These are phyloP conservation scores for Elsinoe batatas DNA, from an alignment of 2,329 filamentous ascomycete species.

Conservation along the genomic window DNA sequence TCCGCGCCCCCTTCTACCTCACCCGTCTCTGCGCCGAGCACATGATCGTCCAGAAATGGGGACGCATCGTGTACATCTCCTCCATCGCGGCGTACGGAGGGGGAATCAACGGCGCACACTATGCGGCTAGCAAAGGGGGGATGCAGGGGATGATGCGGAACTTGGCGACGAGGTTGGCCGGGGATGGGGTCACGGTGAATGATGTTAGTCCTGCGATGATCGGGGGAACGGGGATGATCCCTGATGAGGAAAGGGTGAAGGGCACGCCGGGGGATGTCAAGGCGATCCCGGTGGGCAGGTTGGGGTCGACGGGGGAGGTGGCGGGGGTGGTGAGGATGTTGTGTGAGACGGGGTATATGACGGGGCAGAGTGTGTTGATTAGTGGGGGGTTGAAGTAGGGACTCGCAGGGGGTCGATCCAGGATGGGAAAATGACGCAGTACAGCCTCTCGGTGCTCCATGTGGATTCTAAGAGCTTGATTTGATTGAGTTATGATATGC, in stretches of 20 bases:
- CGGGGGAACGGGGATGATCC: constrained; percentile 37
- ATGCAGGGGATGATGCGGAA: constrained; percentile 40
- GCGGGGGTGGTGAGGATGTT: constrained; percentile 41
- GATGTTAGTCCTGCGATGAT: constrained; percentile 41
- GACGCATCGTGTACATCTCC: constrained; percentile 30
- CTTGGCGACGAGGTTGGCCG: constrained; percentile 33
- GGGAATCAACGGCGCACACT: constrained; percentile 33
- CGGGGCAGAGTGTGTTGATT: constrained; percentile 17
- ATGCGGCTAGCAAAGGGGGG: constrained; percentile 34
- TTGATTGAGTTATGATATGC: too few relatives aligned
- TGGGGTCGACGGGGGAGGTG: constrained; percentile 38
- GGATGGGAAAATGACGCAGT: neutral
- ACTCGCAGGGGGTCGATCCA: neutral
- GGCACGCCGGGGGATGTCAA: constrained; percentile 21
- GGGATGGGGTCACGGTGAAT: constrained; percentile 39
- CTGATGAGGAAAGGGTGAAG: constrained; percentile 27
- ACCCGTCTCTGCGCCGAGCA: constrained; percentile 31
- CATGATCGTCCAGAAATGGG: constrained; percentile 30
- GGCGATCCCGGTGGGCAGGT: constrained; percentile 36
- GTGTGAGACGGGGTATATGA: constrained; percentile 37
- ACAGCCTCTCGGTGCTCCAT: too few relatives aligned
- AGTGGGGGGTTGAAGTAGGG: constrained; percentile 14
- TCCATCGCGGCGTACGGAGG: constrained; percentile 33
- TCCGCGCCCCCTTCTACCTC: constrained; percentile 28
- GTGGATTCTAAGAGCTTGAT: too few relatives aligned